Base-by-base conservation (phyloP, 495 filamentous ascomycete genomes). In the Achaetomiella virescens region DNA sequence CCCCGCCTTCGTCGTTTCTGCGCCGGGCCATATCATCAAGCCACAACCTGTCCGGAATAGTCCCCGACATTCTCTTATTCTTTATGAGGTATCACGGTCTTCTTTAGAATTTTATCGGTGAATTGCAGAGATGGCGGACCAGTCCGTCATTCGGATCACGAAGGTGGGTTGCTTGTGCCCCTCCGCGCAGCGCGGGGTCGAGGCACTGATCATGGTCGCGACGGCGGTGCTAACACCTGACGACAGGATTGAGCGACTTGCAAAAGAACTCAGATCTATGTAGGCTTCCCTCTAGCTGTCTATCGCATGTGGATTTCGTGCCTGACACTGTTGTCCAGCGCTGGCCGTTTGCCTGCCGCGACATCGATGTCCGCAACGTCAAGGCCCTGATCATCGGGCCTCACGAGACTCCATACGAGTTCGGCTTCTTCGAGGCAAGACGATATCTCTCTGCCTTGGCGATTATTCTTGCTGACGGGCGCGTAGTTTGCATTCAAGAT, bases 371-470 rank as follows among this genome's bases (percentile, higher is more conserved):
- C 46, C 86, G 91, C 31, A 86, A 92, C 57, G 87, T 98, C 40
- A 85, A 82, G 61, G 95, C 92, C 33, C 70, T 97, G 46, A 89
- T 98, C 57, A 81, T 98, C 51, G 93, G 93, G 0, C 92, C 95
- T 8, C 91, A 93, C 46, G 91, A 92, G 51, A 95, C 93, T 0
- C 91, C 93, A 0, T 98, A 98, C 68, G 90, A 97, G 62, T 95
- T 95, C 65, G 93, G 92, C 4, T 97, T 96, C 77, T 98, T 96
- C 64, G 89, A 96, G 82, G 90, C 92, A 62, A 55, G 38, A 17
- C 3, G 10, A n/a, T 14, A 4, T 1, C 31, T 15, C 18, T 31
- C 11, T 38, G 11, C 45, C 7, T 24, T 18, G 4, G 9, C 7
- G 14, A 10, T 24, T 25, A 41, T 6, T 22, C 33, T 45, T 50